Evolutionary conservation across 2,329 filamentous ascomycete species (phyloP).

Genomic region (Rhynchosporium agropyri): DNA sequence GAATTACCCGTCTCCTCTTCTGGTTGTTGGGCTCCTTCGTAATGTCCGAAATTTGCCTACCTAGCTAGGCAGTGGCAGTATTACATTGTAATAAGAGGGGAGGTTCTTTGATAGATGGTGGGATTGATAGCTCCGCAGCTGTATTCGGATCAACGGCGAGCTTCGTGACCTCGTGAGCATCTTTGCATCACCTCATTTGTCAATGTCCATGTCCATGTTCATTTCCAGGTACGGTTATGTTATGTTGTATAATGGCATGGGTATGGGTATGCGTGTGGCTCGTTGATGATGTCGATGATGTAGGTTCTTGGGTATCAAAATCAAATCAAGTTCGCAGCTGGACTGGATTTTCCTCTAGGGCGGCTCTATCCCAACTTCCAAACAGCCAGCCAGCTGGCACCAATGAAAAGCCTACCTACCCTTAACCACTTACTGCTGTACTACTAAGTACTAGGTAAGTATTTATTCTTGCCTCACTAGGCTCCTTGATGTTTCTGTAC

Average conservation of each 20-base stretch:
- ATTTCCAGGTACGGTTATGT: too few relatives aligned
- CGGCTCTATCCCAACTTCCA: too few relatives aligned
- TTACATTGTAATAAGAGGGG: conserved; percentile 1
- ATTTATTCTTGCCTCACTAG: too few relatives aligned
- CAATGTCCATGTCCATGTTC: too few relatives aligned
- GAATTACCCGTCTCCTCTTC: conserved; percentile 14
- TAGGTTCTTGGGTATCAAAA: neutral
- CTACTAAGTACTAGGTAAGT: too few relatives aligned
- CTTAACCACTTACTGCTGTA: too few relatives aligned
- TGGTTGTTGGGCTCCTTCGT: neutral
- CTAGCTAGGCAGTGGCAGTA: neutral
- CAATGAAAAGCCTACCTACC: neutral
- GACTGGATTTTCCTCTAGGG: too few relatives aligned
- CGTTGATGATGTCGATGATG: too few relatives aligned
- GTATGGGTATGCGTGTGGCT: too few relatives aligned
- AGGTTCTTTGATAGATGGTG: neutral
- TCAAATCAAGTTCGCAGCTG: neutral
- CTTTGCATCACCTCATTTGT: neutral
- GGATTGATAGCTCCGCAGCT: conserved; percentile 10
- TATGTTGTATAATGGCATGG: too few relatives aligned
- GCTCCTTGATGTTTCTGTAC: too few relatives aligned
- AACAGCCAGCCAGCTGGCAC: neutral
- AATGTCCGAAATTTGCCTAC: conserved; percentile 1
- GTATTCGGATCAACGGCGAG: conserved; percentile 12
- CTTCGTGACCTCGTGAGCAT: conserved; percentile 4